Conservation (phyloP, 768 basidiomycete species). For the Trametes gibbosa region DNA sequence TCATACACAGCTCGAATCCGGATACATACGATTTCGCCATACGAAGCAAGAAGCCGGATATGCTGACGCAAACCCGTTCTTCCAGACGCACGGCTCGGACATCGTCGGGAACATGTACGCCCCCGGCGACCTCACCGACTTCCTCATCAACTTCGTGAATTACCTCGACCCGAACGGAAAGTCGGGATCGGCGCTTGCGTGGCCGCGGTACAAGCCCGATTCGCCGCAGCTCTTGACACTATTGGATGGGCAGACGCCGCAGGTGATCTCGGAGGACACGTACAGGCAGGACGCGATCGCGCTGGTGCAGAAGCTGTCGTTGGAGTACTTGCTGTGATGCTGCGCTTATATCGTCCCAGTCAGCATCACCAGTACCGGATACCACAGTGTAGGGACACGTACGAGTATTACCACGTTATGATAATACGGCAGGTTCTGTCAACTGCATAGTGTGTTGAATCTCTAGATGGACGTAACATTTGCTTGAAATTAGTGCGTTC, state of each 20-base stretch:
- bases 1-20: not conserved
- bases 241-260: slow-evolving; percentile 33
- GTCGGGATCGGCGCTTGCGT: slow-evolving; percentile 29
- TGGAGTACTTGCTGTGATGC: not conserved
- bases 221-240: slow-evolving; percentile 41
- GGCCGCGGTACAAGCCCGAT: slow-evolving; percentile 42
- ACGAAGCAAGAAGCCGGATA: not conserved
- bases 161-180: slow-evolving; percentile 41
- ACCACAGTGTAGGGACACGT: not conserved
- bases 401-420: no score
- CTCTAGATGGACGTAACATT: no score
- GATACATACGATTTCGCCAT: not conserved
- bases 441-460: no score
- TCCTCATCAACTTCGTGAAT: slow-evolving; percentile 41
- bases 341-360: no score
- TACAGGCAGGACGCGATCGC: slow-evolving; percentile 39
- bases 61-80: not conserved
- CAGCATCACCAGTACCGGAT: not conserved
- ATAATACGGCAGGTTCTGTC: no score
- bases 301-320: not conserved
- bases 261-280: slow-evolving; percentile 40
- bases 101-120: slow-evolving; percentile 11
- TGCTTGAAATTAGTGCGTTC: no score
- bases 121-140: slow-evolving; percentile 40
- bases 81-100: slow-evolving; percentile 23